Percentiles rank a stretch among this genome's conserved stretches.
Evolutionary conservation across 2,329 filamentous ascomycete species (phyloP).

Genomic region (Trichoderma lentiforme): DNA sequence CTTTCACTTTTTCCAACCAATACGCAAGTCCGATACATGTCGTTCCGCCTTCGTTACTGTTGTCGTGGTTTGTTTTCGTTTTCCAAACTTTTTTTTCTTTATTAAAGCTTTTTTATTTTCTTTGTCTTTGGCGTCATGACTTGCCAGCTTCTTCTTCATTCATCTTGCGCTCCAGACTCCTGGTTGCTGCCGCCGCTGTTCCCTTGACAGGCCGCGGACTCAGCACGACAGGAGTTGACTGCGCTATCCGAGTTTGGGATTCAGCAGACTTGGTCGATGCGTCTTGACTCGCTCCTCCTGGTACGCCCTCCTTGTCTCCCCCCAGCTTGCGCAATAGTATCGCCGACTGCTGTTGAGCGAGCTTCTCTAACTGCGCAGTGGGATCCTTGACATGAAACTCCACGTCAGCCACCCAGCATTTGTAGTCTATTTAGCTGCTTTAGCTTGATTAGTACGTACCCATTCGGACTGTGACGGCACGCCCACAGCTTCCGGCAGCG

Average conservation of each 20-base stretch:
- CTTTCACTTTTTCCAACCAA: not conserved
- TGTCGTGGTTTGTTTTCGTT: conserved; percentile 1
- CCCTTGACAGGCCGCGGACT: conserved; percentile 45
- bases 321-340: conserved; percentile 55
- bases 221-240: conserved; percentile 31
- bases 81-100: not conserved
- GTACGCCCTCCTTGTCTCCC: conserved; percentile 29
- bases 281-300: conserved; percentile 34
- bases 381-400: conserved; percentile 61
- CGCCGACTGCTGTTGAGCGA: conserved; percentile 64
- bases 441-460: conserved; percentile 71
- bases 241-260: conserved; percentile 29
- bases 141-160: conserved; percentile 1
- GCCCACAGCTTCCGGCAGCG: conserved; percentile 72
- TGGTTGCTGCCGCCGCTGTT: conserved; percentile 27
- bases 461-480: conserved; percentile 87
- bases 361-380: conserved; percentile 63
- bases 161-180: conserved; percentile 35
- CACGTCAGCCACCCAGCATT: conserved; percentile 55
- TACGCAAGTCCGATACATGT: not conserved
- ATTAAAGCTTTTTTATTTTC: not conserved
- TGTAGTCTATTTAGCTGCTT: conserved; percentile 49
- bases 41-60: conserved; percentile 8
- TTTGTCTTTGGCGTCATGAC: not conserved
- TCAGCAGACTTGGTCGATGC: conserved; percentile 44